Percentiles rank a stretch among this genome's conserved stretches.
Conservation (phyloP, 2,329 filamentous ascomycete species). For the Ophiostoma novo-ulmi region DNA sequence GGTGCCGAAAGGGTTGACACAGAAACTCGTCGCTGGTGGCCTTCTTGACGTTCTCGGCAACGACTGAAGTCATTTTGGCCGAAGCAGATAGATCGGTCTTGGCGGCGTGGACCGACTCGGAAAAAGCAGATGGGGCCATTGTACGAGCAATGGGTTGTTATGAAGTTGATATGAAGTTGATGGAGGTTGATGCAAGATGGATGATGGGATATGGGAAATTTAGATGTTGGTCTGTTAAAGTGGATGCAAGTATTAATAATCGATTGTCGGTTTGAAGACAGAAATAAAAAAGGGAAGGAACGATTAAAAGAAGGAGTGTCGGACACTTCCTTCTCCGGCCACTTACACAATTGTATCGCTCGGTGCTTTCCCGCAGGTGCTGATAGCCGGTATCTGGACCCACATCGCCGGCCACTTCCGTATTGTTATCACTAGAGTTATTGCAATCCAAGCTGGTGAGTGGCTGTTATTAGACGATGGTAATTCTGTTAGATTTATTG, state of each 20-base stretch:
- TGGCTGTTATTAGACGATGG: neutral
- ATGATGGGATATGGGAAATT: no score
- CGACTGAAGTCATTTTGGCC: conserved; percentile 10
- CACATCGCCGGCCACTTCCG: conserved; percentile 22
- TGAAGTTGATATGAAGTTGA: neutral
- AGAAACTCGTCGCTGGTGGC: conserved; percentile 30
- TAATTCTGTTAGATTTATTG: no score
- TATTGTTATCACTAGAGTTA: conserved; percentile 7
- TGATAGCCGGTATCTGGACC: conserved; percentile 13
- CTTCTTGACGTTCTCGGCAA: neutral
- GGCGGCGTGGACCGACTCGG: neutral
- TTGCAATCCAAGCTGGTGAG: neutral
- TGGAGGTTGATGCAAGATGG: no score
- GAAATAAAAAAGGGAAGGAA: neutral
- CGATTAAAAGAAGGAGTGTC: neutral
- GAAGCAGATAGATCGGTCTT: neutral
- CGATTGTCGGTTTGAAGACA: neutral
- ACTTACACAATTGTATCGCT: conserved; percentile 16
- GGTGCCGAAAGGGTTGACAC: conserved; percentile 56
- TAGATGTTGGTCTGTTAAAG: neutral
- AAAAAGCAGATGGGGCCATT: conserved; percentile 24
- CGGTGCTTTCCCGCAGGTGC: conserved; percentile 14
- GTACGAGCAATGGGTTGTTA: neutral
- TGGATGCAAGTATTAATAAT: neutral
- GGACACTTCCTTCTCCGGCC: neutral